A percentile compares a stretch with the other conserved stretches of the same genome.
phyloP scores from a whole-genome alignment of 2,329 filamentous ascomycete genomes.

The Colletotrichum falcatum region DNA sequence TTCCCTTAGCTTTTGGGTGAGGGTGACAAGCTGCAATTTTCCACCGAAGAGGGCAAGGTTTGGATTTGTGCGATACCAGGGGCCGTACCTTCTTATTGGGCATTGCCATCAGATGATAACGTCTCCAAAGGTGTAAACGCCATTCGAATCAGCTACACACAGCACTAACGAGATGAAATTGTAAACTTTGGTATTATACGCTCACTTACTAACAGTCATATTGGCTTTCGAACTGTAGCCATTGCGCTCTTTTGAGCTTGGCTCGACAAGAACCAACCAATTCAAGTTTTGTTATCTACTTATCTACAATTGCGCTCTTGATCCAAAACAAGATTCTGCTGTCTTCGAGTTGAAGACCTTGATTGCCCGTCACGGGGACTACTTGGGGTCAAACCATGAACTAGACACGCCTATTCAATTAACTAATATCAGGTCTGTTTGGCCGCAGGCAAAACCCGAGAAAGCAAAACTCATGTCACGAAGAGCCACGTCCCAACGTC shows the following conservation, averaged over 20 bases:
- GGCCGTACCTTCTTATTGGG: not conserved
- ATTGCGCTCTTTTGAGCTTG: not conserved
- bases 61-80: not conserved
- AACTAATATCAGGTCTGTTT: not conserved
- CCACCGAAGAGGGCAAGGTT: not conserved
- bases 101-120: not conserved
- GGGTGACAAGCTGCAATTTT: not conserved
- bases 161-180: not conserved
- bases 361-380: not conserved
- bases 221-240: not conserved
- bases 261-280: not conserved
- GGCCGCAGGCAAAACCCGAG: not conserved
- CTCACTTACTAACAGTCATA: rapidly evolving
- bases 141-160: not conserved
- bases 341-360: not conserved
- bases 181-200: not conserved
- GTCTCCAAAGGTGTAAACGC: not conserved
- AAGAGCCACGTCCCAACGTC: not conserved
- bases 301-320: not conserved
- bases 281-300: rapidly evolving
- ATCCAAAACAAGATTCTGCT: not conserved
- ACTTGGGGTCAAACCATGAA: not conserved
- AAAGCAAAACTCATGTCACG: not conserved
- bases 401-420: rapidly evolving
- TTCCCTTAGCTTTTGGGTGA: not conserved